Conservation (phyloP, 2,329 filamentous ascomycete genomes). For the Xenoacremonium recifei region DNA sequence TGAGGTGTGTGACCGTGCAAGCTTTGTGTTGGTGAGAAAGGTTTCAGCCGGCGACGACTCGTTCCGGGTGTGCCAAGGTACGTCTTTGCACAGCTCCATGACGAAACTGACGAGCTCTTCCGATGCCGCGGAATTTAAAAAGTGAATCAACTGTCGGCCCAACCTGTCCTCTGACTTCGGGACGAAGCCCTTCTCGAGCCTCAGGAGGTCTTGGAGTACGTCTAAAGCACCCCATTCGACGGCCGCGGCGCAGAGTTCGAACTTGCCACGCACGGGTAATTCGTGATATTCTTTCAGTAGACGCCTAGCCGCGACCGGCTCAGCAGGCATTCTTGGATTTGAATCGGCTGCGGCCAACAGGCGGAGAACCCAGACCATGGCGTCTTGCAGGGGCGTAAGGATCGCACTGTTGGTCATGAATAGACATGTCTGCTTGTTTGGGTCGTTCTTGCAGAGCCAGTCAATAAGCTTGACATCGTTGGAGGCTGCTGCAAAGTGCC, state of each 20-base stretch:
- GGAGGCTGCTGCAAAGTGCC: conserved; percentile 36
- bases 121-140: conserved; percentile 24
- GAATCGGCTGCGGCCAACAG: no score
- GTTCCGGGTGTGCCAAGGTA: conserved; percentile 11
- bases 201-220: conserved; percentile 20
- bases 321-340: no score
- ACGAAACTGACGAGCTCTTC: conserved; percentile 22
- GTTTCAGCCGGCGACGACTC: conserved; percentile 28
- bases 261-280: conserved; percentile 3
- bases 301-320: conserved; percentile 11
- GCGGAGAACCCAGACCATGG: conserved; percentile 24
- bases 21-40: conserved; percentile 25
- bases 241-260: conserved; percentile 15
- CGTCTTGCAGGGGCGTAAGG: conserved; percentile 31
- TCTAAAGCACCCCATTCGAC: conserved; percentile 27
- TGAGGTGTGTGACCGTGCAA: not conserved
- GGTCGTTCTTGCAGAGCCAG: conserved; percentile 31
- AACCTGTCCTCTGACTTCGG: no score
- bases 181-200: conserved; percentile 14
- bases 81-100: conserved; percentile 15
- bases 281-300: conserved; percentile 15
- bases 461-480: conserved; percentile 28
- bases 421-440: conserved; percentile 26
- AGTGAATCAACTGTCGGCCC: conserved; percentile 22
- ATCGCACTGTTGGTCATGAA: conserved; percentile 14